Evolutionary conservation across 768 basidiomycete genomes (phyloP), one percentile per base, ranked within the genome.

Genomic region (Coprinopsis strossmayeri): DNA sequence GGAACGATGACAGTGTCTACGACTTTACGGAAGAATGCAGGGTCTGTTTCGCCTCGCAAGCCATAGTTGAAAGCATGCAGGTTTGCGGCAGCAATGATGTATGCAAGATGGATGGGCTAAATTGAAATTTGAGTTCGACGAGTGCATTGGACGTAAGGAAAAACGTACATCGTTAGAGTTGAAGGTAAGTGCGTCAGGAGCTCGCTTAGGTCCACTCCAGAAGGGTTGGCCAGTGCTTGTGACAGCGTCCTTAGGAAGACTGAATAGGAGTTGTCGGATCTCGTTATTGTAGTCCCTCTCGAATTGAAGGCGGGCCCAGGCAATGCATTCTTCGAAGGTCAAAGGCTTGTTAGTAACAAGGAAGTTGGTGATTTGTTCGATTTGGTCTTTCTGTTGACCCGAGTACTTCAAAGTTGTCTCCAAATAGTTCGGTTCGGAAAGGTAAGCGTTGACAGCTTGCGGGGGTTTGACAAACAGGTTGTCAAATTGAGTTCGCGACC

Each of bases 141-240:
- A 35, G 18, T 24, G 39, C 30, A 39, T 34, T 21, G 24, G 10
- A 23, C 25, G 23, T 41, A 45, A 3, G 18, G 11, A 38, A 38
- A 10, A 15, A 42, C 88, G 65, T 60, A 97, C 95, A 60, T 97
- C 84, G 55, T 76, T 84, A 9, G 90, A 79, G 67, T 93, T 76
- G 68, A 98, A 99, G 3, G 72, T 72, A 54, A 99, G 71, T 23
- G 95, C 74, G 42, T 97, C 92, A 11, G 96, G 96, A 5, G 94
- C 95, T 52, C 96, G 81, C 73, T 99, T 99, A 2, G 96, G 96
- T 17, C 94, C 92, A 57, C 91, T 94, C 96, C 96, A 99, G 78
- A 99, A 99, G 10, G 93, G 94, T 57, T 92, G 90, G 3, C 96
- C 96, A 17, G 83, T 86, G 59, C 81, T 91, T 5, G 94, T 93